Conservation (phyloP, 441 rosid species). For the Dalechampia spathulata region DNA sequence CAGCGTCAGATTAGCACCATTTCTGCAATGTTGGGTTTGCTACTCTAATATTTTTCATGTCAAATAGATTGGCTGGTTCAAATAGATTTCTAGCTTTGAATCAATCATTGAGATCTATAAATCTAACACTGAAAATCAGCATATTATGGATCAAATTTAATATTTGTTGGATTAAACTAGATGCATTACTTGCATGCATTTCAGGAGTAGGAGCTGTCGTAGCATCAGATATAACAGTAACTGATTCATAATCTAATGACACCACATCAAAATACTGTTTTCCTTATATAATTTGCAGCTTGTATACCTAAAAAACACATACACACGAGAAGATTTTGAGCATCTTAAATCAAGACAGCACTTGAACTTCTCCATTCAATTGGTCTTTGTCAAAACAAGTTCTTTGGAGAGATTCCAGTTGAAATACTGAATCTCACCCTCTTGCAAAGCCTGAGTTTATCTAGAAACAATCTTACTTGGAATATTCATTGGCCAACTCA, state of each 20-base stretch:
- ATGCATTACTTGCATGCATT: constrained; percentile 41
- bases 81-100: too few relatives aligned
- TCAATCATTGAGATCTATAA: too few relatives aligned
- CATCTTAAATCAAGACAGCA: background rate
- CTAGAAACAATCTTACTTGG: constrained; percentile 17
- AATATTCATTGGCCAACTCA: constrained; percentile 17
- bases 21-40: too few relatives aligned
- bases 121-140: too few relatives aligned
- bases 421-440: constrained; percentile 15
- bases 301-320: constrained; percentile 74
- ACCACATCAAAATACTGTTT: constrained; percentile 77
- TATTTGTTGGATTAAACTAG: too few relatives aligned
- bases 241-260: constrained; percentile 46
- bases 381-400: too few relatives aligned
- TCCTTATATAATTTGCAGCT: constrained; percentile 79
- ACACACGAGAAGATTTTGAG: background rate
- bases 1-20: too few relatives aligned
- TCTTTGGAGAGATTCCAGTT: constrained; percentile 19
- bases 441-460: constrained; percentile 20
- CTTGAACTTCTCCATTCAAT: too few relatives aligned
- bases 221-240: constrained; percentile 60
- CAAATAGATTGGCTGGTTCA: too few relatives aligned
- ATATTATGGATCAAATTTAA: too few relatives aligned
- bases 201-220: constrained; percentile 81
- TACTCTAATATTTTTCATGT: too few relatives aligned